Base-by-base conservation (phyloP, 106 monocot genomes). In the Dioscorea zingiberensis region DNA sequence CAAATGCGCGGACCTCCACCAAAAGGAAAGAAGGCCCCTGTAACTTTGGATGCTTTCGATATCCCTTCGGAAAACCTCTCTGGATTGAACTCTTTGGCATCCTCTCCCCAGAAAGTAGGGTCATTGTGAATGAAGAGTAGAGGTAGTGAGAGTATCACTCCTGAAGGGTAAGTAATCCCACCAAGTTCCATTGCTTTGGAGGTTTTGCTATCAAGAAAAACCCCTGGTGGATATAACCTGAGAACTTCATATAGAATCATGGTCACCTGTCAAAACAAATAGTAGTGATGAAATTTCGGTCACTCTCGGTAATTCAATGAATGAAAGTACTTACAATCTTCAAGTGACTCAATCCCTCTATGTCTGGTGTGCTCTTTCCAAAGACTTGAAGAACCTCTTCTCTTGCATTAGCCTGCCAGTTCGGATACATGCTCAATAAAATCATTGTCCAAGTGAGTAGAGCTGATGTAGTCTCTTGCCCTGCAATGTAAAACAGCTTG, bases 21-120 rank as follows among this genome's bases (percentile, higher is more conserved):
- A 47, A 84, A 88, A 5, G 87, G 83, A 63, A 78, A 76, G 67
- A 70, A 88, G 1, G 62, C 62, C 3, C 44, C 47, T 19, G 60
- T 72, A 25, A 48, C 56, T 4, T 74, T 84, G 29, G 74, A 46
- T 56, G 79, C 86, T 63, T 81, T 86, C 8, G 71, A 60, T 15
- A 77, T 51, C 18, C 81, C 92, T 44, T 79, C 72, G 0, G 83
- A 25, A 29, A 90, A 85, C 69, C 89, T 74, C 62, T 76, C 76
- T 3, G 89, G 88, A 3, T 82, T 82, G 79, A 89, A 89, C 44
- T 89, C 85, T n/a, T n/a, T n/a, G n/a, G n/a, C n/a, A n/a, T n/a
- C n/a, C n/a, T n/a, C n/a, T n/a, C n/a, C n/a, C n/a, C n/a, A n/a
- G n/a, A n/a, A n/a, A n/a, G n/a, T n/a, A n/a, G n/a, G n/a, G n/a